Evolutionary conservation across 805 yeast species (phyloP).

Genomic region (Cyberlindnera sargentensis): DNA sequence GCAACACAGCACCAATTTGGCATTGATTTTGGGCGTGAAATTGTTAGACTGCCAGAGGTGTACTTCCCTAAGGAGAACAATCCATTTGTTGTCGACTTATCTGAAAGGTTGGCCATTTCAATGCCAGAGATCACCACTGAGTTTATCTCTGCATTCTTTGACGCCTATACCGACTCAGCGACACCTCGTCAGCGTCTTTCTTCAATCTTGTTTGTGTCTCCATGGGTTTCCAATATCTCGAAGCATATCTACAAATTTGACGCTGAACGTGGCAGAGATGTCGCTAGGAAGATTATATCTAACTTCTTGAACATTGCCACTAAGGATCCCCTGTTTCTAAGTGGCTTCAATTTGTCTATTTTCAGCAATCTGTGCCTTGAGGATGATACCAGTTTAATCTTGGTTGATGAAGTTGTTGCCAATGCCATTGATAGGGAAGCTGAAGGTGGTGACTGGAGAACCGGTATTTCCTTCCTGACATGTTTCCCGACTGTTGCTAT

Average conservation of each 20-base stretch:
- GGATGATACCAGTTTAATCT: conserved; percentile 45
- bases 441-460: conserved; percentile 65
- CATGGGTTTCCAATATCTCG: conserved; percentile 70
- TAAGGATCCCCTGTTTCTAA: conserved; percentile 37
- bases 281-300: conserved; percentile 53
- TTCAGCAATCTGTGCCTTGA: conserved; percentile 67
- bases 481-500: conserved; percentile 65
- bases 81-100: conserved; percentile 50
- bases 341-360: conserved; percentile 49
- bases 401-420: conserved; percentile 68
- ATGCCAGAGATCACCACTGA: conserved; percentile 57
- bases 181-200: conserved; percentile 23
- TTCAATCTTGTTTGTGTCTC: conserved; percentile 43
- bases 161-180: conserved; percentile 40
- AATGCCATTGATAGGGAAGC: conserved; percentile 72
- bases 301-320: conserved; percentile 55
- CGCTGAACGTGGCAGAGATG: conserved; percentile 52
- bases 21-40: conserved; percentile 50
- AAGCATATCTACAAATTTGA: conserved; percentile 46
- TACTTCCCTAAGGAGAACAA: conserved; percentile 64
- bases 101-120: conserved; percentile 46
- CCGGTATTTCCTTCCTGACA: conserved; percentile 53
- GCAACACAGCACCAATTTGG: conserved; percentile 54
- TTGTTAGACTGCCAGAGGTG: conserved; percentile 49
- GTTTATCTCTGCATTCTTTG: conserved; percentile 43